A percentile compares a stretch with the other conserved stretches of the same genome.
These are phyloP conservation scores for Volvox africanus DNA, from an alignment of 139 green algal genomes.

Conservation along the genomic window DNA sequence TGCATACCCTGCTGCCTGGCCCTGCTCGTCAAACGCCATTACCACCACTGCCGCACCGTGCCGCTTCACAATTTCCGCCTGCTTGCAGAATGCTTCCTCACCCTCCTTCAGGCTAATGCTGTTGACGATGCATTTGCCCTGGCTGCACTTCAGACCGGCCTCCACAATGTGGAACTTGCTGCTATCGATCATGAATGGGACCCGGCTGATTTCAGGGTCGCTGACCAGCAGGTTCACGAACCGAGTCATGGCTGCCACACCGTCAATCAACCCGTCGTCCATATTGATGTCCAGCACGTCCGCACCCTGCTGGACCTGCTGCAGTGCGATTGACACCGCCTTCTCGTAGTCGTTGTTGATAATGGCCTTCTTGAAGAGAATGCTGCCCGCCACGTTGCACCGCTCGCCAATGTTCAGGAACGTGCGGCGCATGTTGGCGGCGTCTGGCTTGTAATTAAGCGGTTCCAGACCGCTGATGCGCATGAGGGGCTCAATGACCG, in stretches of 20 bases:
- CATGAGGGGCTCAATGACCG: constrained; percentile 81
- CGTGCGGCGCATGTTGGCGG: constrained; percentile 81
- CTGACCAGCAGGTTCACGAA: constrained; percentile 98
- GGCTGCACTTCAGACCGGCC: constrained; percentile 94
- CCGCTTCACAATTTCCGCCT: constrained; percentile 85
- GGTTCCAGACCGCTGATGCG: constrained; percentile 95
- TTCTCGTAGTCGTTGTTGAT: constrained; percentile 96
- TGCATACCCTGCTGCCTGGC: constrained; percentile 77
- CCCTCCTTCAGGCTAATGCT: constrained; percentile 98
- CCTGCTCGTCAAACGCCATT: constrained; percentile 99
- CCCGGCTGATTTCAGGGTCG: constrained; percentile 93
- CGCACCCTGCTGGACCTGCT: constrained; percentile 89
- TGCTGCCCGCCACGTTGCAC: constrained; percentile 97
- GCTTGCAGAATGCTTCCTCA: constrained; percentile 91
- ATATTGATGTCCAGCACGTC: constrained; percentile 99
- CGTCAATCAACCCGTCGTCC: constrained; percentile 98
- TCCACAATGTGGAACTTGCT: constrained; percentile 98
- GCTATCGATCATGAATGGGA: constrained; percentile 99
- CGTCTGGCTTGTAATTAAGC: constrained; percentile 91
- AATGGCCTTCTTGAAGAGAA: constrained; percentile 98
- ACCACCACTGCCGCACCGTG: constrained; percentile 97
- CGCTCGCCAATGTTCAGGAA: constrained; percentile 98
- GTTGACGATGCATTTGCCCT: constrained; percentile 99
- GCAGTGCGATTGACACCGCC: constrained; percentile 90
- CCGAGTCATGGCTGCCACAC: constrained; percentile 93